Conservation (phyloP, 225 moss, liverwort and hornwort species). For the Physcomitrellopsis africana region DNA sequence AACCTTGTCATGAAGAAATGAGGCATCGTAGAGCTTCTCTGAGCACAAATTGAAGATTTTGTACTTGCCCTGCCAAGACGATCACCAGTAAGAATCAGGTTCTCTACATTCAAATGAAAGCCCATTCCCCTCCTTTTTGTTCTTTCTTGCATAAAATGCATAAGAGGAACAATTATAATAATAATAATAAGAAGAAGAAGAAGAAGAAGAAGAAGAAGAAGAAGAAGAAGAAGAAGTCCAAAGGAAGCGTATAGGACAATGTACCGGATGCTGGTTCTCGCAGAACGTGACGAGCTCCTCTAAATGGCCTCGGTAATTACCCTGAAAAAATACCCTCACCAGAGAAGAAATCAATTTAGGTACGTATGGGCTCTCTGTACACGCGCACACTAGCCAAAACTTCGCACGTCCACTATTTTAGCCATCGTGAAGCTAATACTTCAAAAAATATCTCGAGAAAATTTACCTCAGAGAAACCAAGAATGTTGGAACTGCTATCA, state of each 20-base stretch:
- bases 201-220: no score
- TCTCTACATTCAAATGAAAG: conserved; percentile 4
- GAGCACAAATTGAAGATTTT: conserved; percentile 94
- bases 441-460: conserved; percentile 1
- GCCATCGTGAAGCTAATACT: neutral
- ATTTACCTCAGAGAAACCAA: conserved; percentile 86
- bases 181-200: no score
- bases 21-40: conserved; percentile 88
- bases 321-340: conserved; percentile 37
- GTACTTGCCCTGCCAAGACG: conserved; percentile 71
- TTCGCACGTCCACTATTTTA: neutral
- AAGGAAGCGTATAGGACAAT: neutral
- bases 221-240: neutral
- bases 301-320: conserved; percentile 76
- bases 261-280: conserved; percentile 90
- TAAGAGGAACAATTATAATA: neutral
- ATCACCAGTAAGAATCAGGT: conserved; percentile 14
- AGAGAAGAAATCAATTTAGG: conserved; percentile 15
- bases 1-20: conserved; percentile 87
- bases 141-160: neutral
- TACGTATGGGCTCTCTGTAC: neutral
- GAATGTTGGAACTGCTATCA: conserved; percentile 58
- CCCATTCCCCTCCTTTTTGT: neutral
- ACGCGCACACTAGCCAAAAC: neutral
- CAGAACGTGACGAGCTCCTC: conserved; percentile 92